These are phyloP conservation scores for Russula lepida DNA, from an alignment of 768 basidiomycete species.

Conservation along the genomic window DNA sequence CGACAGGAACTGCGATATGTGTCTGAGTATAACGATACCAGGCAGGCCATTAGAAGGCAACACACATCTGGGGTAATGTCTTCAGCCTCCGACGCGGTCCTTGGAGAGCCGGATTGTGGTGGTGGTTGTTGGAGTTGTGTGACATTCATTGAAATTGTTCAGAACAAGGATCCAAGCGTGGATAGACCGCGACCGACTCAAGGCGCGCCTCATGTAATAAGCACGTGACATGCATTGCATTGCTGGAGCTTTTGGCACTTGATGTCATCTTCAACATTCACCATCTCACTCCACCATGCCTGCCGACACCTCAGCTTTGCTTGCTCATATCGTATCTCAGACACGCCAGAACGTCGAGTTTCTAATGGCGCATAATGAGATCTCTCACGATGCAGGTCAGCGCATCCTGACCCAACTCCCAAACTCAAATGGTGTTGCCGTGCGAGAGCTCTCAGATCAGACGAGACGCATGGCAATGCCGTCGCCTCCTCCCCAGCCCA, in stretches of 20 bases:
- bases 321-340: conserved; percentile 46
- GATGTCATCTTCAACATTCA: no score
- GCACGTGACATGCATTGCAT: neutral
- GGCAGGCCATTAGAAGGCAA: neutral
- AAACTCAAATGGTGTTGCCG: conserved; percentile 21
- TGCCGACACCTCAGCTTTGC: conserved; percentile 34
- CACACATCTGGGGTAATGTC: conserved; percentile 20
- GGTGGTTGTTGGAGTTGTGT: conserved; percentile 17
- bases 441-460: conserved; percentile 17
- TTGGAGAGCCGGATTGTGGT: conserved; percentile 1
- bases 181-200: neutral
- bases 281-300: conserved; percentile 10
- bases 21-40: neutral
- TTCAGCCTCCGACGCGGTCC: conserved; percentile 14
- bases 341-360: conserved; percentile 40
- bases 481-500: neutral
- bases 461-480: conserved; percentile 20
- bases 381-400: conserved; percentile 34
- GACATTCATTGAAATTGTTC: conserved; percentile 14
- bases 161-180: neutral
- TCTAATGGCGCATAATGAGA: conserved; percentile 35
- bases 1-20: conserved; percentile 30
- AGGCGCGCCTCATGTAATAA: neutral
- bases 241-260: no score
- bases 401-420: conserved; percentile 35